phyloP scores from a whole-genome alignment of 1,284 basidiomycete genomes.

The Singerocomus inundabilis region DNA sequence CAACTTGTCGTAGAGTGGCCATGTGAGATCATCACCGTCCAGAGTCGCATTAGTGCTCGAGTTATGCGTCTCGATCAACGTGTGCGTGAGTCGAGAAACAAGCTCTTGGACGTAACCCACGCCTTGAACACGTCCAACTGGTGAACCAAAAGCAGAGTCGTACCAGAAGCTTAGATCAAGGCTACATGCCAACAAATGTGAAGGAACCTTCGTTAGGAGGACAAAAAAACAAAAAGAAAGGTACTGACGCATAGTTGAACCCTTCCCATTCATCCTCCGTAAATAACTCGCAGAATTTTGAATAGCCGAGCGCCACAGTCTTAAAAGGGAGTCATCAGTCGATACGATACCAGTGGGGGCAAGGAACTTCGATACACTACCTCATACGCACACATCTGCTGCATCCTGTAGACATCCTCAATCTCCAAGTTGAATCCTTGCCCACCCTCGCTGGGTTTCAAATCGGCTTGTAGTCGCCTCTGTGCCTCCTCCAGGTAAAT shows the following conservation, averaged over 20 bases:
- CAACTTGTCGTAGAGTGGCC: constrained; percentile 78
- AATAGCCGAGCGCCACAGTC: constrained; percentile 90
- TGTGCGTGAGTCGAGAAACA: constrained; percentile 75
- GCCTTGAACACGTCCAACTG: constrained; percentile 74
- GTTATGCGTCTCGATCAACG: constrained; percentile 65
- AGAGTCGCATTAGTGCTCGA: constrained; percentile 81
- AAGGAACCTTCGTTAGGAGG: neutral
- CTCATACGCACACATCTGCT: constrained; percentile 85
- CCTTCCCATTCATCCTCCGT: constrained; percentile 88
- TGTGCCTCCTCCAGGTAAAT: constrained; percentile 71
- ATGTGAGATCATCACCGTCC: constrained; percentile 64
- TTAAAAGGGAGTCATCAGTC: constrained; percentile 29
- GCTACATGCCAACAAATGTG: neutral
- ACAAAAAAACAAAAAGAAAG: too few species aligned
- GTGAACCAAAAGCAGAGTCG: constrained; percentile 77
- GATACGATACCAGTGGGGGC: neutral
- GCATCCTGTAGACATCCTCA: constrained; percentile 72
- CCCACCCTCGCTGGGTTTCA: constrained; percentile 40
- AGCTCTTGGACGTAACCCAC: constrained; percentile 85
- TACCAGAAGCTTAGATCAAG: constrained; percentile 49
- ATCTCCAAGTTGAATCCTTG: constrained; percentile 67
- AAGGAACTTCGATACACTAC: constrained; percentile 36
- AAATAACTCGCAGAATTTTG: constrained; percentile 87
- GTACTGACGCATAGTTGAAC: constrained; percentile 75
- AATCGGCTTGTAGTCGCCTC: constrained; percentile 55